Conservation (phyloP, 164 flowering plant genomes). For the Litsea cubeba region DNA sequence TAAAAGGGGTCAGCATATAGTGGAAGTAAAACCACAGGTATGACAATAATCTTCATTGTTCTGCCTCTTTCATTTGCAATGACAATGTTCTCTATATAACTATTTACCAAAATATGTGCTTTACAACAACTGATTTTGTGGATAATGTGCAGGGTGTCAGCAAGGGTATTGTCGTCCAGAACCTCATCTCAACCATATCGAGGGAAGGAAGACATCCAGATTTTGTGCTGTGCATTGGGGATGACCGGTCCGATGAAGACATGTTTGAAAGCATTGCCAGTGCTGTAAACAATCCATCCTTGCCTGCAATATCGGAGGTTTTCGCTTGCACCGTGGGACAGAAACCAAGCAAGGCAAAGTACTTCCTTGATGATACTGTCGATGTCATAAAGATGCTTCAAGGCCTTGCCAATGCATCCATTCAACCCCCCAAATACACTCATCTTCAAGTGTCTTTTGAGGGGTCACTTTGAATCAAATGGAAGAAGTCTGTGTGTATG, state of each 20-base stretch:
- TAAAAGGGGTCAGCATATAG: slow-evolving; percentile 19
- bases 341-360: slow-evolving; percentile 22
- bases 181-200: slow-evolving; percentile 11
- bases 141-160: slow-evolving; percentile 15
- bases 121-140: background rate
- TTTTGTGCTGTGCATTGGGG: slow-evolving; percentile 20
- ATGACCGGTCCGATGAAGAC: slow-evolving; percentile 21
- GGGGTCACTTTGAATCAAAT: slow-evolving; percentile 14
- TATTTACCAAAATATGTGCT: background rate
- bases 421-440: slow-evolving; percentile 8
- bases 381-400: slow-evolving; percentile 20
- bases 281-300: slow-evolving; percentile 11
- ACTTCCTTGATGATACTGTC: slow-evolving; percentile 22
- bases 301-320: slow-evolving; percentile 10
- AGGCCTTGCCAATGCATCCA: slow-evolving; percentile 16
- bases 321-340: slow-evolving; percentile 21
- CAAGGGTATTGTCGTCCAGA: slow-evolving; percentile 14
- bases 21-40: slow-evolving; percentile 21
- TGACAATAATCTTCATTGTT: background rate
- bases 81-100: background rate
- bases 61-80: background rate
- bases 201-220: slow-evolving; percentile 13
- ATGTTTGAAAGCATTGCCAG: slow-evolving; percentile 20
- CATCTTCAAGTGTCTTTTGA: slow-evolving; percentile 18
- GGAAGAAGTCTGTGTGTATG: background rate